Base-by-base conservation (phyloP, 352 stramenopile genomes). In the Blastocystis sp. region DNA sequence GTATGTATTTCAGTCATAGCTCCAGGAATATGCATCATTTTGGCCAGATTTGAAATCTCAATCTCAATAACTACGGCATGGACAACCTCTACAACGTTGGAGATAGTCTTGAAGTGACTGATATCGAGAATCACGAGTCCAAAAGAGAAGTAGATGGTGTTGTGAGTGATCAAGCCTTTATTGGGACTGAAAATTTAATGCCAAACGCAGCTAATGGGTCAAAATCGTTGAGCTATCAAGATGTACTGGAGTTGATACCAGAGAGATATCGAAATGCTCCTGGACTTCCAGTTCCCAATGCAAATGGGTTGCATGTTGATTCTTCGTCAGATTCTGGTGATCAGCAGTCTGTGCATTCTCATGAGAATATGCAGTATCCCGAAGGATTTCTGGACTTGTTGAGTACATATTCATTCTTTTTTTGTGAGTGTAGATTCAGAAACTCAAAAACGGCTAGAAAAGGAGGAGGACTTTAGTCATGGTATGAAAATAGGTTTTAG, bases 241-340 rank as follows among this genome's bases (percentile, higher is more conserved):
- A 62, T 62, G 27, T 62, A 13, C 6, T 62, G 56, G 3, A 62
- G 56, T 62, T 62, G 56, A 62, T 62, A 17, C 56, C 56, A 13
- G 56, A 62, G 56, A 62, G 27, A 33, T 62, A 62, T 62, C 56
- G 56, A 62, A 62, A 62, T 62, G 56, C 56, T 62, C 56, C 56
- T 7, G 56, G 56, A n/a, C 3, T 13, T 3, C 56, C 56, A n/a
- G 27, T 7, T 62, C 19, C 56, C 13, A 62, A 62, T 62, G 56
- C 56, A 33, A 33, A 62, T 62, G 56, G 56, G 56, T 62, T 62
- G 56, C 3, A 13, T 62, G 56, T 62, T 7, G 56, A 62, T 62
- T 62, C 56, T 62, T 33, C 56, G 56, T 33, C 19, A 6, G 40
- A 48, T 48, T 48, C 40, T 48, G 40, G 40, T 48, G 40, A 48